A percentile compares a stretch with the other conserved stretches of the same genome.
Evolutionary conservation across 1,284 basidiomycete genomes (phyloP).

Genomic region (Boletus semigastroideus): DNA sequence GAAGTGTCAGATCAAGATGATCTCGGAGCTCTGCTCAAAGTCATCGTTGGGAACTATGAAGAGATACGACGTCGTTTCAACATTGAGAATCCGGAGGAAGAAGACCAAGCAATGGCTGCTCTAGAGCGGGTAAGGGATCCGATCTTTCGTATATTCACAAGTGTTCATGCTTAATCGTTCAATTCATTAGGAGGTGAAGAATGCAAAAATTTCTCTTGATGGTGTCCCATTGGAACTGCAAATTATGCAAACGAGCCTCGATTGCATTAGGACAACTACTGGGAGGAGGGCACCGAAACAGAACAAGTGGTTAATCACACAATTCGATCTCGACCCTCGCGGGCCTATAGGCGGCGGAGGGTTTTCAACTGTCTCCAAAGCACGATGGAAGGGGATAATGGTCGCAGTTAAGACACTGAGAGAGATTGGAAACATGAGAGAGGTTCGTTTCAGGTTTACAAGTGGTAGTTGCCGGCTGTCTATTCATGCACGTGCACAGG

Average conservation of each 20-base stretch:
- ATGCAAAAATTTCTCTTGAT: not conserved
- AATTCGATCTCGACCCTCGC: not conserved
- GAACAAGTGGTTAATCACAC: not conserved
- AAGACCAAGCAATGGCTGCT: conserved; percentile 3
- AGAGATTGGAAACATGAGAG: not conserved
- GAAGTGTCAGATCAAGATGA: not conserved
- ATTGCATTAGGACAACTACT: not conserved
- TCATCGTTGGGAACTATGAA: not conserved
- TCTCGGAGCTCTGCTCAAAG: not conserved
- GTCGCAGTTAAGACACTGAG: not conserved
- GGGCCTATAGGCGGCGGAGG: conserved; percentile 2
- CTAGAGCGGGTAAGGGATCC: conserved; percentile 4
- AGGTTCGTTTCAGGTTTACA: not conserved
- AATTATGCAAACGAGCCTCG: conserved; percentile 1
- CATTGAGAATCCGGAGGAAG: not conserved
- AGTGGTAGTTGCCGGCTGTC: too few relatives aligned
- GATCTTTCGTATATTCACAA: too few relatives aligned
- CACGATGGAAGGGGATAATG: not conserved
- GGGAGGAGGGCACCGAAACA: not conserved
- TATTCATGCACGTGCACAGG: not conserved
- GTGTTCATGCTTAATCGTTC: not conserved
- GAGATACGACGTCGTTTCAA: not conserved
- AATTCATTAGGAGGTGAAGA: not conserved
- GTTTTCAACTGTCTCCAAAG: conserved; percentile 1
- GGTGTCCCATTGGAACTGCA: not conserved